Conservation (phyloP, 2,329 filamentous ascomycete genomes). For the Hyphodiscus sp. region DNA sequence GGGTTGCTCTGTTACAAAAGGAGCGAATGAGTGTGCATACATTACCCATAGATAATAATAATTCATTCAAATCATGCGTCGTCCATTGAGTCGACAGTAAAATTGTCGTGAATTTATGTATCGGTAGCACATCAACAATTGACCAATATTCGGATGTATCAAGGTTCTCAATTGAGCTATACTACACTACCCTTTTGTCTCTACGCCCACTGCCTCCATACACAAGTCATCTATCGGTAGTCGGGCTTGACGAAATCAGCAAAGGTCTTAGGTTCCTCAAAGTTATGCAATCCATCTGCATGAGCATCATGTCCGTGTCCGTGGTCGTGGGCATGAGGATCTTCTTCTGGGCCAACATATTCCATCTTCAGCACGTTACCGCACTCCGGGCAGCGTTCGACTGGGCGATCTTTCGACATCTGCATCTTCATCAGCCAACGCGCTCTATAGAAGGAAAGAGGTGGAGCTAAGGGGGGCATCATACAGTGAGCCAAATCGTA, state of each 20-base stretch:
- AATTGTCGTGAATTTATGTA: not conserved
- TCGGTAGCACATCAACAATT: not conserved
- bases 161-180: not conserved
- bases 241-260: conserved; percentile 93
- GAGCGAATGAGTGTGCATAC: not conserved
- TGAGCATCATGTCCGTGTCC: conserved; percentile 42
- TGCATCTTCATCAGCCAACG: conserved; percentile 30
- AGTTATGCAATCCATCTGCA: conserved; percentile 38
- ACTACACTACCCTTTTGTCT: not conserved
- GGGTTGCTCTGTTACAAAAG: conserved; percentile 16
- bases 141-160: not conserved
- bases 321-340: conserved; percentile 52
- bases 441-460: not conserved
- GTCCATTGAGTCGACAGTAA: not conserved
- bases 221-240: conserved; percentile 61
- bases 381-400: conserved; percentile 95
- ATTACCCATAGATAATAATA: not conserved
- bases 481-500: conserved; percentile 84
- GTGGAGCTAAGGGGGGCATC: conserved; percentile 25
- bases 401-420: conserved; percentile 81
- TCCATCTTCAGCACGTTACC: conserved; percentile 97
- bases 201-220: not conserved
- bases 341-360: conserved; percentile 77
- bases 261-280: conserved; percentile 93
- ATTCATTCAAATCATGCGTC: not conserved